Base-by-base conservation (phyloP, 345 rosid species). In the Eutrema japonicum region DNA sequence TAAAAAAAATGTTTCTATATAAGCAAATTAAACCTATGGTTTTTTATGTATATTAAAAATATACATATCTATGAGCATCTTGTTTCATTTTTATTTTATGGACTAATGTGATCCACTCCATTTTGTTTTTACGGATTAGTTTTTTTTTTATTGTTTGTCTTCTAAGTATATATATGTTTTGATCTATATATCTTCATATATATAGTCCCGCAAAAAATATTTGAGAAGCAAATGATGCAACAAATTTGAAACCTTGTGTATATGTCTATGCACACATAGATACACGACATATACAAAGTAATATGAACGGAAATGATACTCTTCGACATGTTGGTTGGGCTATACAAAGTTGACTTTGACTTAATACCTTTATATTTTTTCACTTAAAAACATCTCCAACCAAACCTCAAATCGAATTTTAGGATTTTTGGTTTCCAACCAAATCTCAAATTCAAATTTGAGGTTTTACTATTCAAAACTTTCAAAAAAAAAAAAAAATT, bases 291-390 rank as follows among this genome's bases (percentile, higher is more conserved):
- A 53, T 68, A 7, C 12, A 40, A 9, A 38, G 59, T 16, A 48
- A 59, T 16, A 48, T 71, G 58, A 71, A 71, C 60, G 10, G 27
- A 57, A 40, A 49, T 36, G 16, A 66, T 22, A 30, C 18, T 9
- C 10, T 48, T 49, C 51, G 27, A 40, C 59, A 40, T 51, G 54
- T 13, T 57, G 43, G 54, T 13, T 57, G 43, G 53, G 72, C 47
- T 37, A 22, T 22, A 22, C 2, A 40, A 66, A 58, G 62, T 67
- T 74, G 73, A 67, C 68, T 74, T 74, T 74, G 68, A 52, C 68
- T 66, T 10, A 4, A 47, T 32, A 14, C 18, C 37, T 40, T 36
- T 18, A 18, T 18, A 0, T 18, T 18, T 18, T 18, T 18, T 18
- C 1, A 18, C 22, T 18, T 18, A 18, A 18, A 18, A 18, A 1